Conservation (phyloP, 2,329 filamentous ascomycete genomes). For the Graphilbum sp. region DNA sequence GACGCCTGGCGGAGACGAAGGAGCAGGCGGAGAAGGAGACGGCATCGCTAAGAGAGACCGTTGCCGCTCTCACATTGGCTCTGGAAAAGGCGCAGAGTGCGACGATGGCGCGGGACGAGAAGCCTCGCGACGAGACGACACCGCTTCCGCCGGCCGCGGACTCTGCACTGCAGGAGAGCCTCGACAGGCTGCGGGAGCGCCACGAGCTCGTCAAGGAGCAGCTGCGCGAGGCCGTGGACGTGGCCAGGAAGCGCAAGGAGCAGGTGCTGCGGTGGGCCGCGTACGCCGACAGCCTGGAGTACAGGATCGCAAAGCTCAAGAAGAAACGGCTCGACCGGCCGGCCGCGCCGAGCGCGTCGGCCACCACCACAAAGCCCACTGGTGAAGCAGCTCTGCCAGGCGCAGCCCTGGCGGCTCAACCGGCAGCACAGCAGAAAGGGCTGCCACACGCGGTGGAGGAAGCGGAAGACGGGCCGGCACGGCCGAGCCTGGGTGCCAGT, state of each 20-base stretch:
- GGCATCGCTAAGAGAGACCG: conserved; percentile 20
- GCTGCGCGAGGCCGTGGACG: conserved; percentile 23
- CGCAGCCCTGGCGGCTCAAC: too few species aligned
- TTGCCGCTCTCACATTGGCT: conserved; percentile 14
- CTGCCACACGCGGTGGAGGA: too few species aligned
- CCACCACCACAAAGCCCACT: not conserved
- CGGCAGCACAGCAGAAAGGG: too few species aligned
- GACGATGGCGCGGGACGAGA: not conserved
- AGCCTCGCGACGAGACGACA: too few species aligned
- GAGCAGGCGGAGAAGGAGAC: conserved; percentile 26
- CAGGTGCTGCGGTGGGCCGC: conserved; percentile 28
- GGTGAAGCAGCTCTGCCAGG: too few species aligned
- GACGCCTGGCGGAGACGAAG: not conserved
- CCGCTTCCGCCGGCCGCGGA: too few species aligned
- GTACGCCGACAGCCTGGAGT: conserved; percentile 25
- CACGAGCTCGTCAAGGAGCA: conserved; percentile 1
- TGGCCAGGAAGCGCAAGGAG: conserved; percentile 22
- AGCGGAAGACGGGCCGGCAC: too few species aligned
- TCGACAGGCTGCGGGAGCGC: conserved; percentile 7
- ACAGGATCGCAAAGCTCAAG: conserved; percentile 26
- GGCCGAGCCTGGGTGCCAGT: too few species aligned
- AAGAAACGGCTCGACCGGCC: conserved; percentile 16
- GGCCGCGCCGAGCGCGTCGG: not conserved
- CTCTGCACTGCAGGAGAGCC: not conserved
- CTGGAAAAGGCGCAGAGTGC: not conserved